Evolutionary conservation across 768 basidiomycete species (phyloP).

Genomic region (Exidia glandulosa): DNA sequence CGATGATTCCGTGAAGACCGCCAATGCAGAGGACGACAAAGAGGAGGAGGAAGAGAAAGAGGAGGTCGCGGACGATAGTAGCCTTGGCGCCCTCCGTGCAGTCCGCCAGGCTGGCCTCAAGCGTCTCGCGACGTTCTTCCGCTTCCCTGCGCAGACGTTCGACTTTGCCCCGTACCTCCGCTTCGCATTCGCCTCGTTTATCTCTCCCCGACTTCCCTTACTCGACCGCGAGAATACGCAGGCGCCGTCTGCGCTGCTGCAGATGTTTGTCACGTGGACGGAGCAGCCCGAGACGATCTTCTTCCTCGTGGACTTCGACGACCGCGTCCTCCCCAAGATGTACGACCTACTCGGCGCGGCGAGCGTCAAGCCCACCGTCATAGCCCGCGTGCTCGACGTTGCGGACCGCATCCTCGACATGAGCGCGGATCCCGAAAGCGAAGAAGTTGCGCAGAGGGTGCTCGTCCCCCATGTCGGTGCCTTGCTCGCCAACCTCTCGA

Average conservation of each 20-base stretch:
- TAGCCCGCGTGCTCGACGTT: conserved; percentile 75
- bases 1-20: too few relatives aligned
- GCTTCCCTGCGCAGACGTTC: conserved; percentile 48
- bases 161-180: conserved; percentile 65
- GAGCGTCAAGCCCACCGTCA: conserved; percentile 79
- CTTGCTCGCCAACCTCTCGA: conserved; percentile 62
- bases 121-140: conserved; percentile 82
- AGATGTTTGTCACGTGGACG: conserved; percentile 76
- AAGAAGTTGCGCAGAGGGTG: conserved; percentile 36
- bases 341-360: conserved; percentile 72
- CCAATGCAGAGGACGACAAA: conserved; percentile 24
- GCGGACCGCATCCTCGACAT: conserved; percentile 51
- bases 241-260: conserved; percentile 78
- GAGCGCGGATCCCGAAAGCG: conserved; percentile 44
- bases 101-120: conserved; percentile 79
- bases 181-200: conserved; percentile 54
- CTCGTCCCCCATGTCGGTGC: conserved; percentile 60
- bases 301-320: conserved; percentile 62
- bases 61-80: conserved; percentile 21
- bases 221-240: conserved; percentile 85
- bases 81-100: conserved; percentile 37
- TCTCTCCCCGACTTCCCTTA: conserved; percentile 67
- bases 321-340: conserved; percentile 57
- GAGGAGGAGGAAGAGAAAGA: conserved; percentile 26
- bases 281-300: conserved; percentile 40